A percentile compares a stretch with the other conserved stretches of the same genome.
These are phyloP conservation scores for Neonectria sp. DNA, from an alignment of 2,329 filamentous ascomycete species.

Conservation along the genomic window DNA sequence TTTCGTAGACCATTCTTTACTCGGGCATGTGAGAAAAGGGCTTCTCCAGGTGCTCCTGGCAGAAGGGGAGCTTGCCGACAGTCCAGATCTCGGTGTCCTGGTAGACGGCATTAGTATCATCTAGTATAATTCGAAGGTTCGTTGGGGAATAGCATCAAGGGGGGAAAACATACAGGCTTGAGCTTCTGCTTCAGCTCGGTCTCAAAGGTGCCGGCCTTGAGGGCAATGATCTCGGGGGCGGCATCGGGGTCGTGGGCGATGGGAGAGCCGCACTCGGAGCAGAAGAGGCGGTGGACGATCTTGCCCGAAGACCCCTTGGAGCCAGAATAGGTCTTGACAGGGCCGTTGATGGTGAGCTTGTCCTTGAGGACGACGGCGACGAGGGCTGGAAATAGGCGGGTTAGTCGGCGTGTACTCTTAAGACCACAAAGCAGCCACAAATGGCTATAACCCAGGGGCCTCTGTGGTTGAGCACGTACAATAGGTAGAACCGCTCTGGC, in stretches of 20 bases:
- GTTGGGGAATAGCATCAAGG: background rate
- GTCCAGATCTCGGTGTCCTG: slow-evolving; percentile 80
- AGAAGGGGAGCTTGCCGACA: slow-evolving; percentile 78
- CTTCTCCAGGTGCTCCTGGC: slow-evolving; percentile 75
- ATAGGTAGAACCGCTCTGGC: slow-evolving; percentile 78
- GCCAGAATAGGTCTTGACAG: slow-evolving; percentile 75
- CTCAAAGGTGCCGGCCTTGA: slow-evolving; percentile 77
- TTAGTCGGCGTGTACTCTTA: slow-evolving; percentile 20
- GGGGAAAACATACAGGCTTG: slow-evolving; percentile 68
- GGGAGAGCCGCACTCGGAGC: slow-evolving; percentile 77
- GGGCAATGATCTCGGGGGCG: slow-evolving; percentile 78
- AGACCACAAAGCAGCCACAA: background rate
- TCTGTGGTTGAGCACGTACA: slow-evolving; percentile 60
- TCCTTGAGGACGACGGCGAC: slow-evolving; percentile 77
- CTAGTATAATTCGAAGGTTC: background rate
- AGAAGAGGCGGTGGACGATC: slow-evolving; percentile 78
- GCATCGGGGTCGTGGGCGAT: slow-evolving; percentile 80
- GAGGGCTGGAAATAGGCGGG: slow-evolving; percentile 63
- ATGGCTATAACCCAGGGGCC: background rate
- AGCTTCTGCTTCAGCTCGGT: slow-evolving; percentile 76
- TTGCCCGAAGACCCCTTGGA: slow-evolving; percentile 71
- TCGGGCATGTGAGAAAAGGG: slow-evolving; percentile 76
- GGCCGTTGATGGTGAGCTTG: slow-evolving; percentile 74
- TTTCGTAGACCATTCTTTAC: slow-evolving; percentile 50
- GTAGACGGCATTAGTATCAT: slow-evolving; percentile 29